Base-by-base conservation (phyloP, 1,139 yeast genomes). In the Candida pseudoviswanathii region DNA sequence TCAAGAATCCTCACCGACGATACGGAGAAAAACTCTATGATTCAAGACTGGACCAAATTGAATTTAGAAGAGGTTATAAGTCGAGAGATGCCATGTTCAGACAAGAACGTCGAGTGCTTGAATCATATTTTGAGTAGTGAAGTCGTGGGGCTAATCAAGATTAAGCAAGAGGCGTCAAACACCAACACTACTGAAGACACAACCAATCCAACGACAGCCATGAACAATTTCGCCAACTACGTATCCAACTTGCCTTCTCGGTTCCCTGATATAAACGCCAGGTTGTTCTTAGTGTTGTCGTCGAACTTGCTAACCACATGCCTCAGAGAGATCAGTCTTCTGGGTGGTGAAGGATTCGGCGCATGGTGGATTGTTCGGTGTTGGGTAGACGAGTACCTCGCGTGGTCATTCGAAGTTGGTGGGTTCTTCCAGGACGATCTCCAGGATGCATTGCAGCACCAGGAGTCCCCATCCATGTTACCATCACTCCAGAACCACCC, bases 361-460 rank as follows among this genome's bases (percentile, higher is more conserved):
- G 81, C 85, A 1, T 87, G 95, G 92, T 87, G 92, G 91, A 78
- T 82, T 34, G 75, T 87, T 10, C 72, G 88, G 49, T 84, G 90
- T 62, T 88, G 95, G 92, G 72, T 85, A 5, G 89, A 85, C 60
- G 94, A 86, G 60, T 86, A 83, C 77, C 70, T 85, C 56, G 77
- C 78, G 1, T 85, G 90, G 85, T 69, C 79, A 48, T 85, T 86
- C 24, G 92, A 86, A 59, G 66, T 85, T 45, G 88, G 90, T 6
- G 89, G 90, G 0, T 84, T 83, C 57, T 65, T 82, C 37, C 63
- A 65, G 33, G 67, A 65, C n/a, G 78, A 73, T 27, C 62, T 70
- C 41, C 54, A 52, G 31, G 47, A 41, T 5, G 41, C 41, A 5
- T 10, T 37, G 5, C 26, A 46, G 24, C 43, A 30, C 8, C 44